These are phyloP conservation scores for Rhytidiadelphus loreus DNA, from an alignment of 225 moss, liverwort and hornwort species.

Conservation along the genomic window DNA sequence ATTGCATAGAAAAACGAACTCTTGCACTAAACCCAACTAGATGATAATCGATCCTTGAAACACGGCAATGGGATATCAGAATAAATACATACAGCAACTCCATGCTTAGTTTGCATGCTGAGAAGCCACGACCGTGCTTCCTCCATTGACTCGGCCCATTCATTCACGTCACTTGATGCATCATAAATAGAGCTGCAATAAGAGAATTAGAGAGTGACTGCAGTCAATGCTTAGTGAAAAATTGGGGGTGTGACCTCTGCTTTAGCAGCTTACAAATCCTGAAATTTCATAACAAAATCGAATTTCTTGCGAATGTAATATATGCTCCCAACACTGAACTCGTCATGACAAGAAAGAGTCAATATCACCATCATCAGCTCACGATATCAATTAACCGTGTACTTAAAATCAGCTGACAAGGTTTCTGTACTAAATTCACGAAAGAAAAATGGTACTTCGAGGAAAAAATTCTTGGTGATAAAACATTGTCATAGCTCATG, in stretches of 20 bases:
- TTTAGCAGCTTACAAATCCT: not conserved
- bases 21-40: not conserved
- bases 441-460: not conserved
- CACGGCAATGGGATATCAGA: not conserved
- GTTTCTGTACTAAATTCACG: not conserved
- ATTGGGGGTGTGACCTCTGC: not conserved
- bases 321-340: not conserved
- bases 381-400: not conserved
- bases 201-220: not conserved
- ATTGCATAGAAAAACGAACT: not conserved
- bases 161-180: constrained; percentile 55
- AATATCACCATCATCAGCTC: not conserved
- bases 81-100: constrained; percentile 37
- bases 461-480: not conserved
- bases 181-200: constrained; percentile 55
- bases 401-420: not conserved
- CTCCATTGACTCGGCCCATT: constrained; percentile 68
- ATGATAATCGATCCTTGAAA: not conserved
- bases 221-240: not conserved
- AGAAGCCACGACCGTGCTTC: constrained; percentile 42
- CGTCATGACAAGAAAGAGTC: not conserved
- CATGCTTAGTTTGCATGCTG: constrained; percentile 51
- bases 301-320: not conserved
- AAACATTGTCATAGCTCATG: not conserved
- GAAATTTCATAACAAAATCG: not conserved